Base-by-base conservation (phyloP, 2,329 filamentous ascomycete species). In the Dactylellina cionopaga region DNA sequence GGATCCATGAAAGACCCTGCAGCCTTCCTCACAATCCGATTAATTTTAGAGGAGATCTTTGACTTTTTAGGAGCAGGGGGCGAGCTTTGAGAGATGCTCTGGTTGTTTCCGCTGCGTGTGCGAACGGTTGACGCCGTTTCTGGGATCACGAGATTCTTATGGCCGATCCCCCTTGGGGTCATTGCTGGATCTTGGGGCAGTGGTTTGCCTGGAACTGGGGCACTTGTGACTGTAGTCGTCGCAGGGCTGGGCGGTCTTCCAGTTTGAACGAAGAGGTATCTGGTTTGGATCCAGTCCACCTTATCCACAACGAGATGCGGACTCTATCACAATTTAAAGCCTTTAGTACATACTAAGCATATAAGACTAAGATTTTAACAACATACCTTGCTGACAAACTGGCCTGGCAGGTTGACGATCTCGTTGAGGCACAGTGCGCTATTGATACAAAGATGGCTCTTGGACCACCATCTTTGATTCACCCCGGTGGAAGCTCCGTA, bases 221-320 rank as follows among this genome's bases (percentile, higher is more conserved):
- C 43, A 3, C 4, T 33, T 4, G 41, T 9, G 11, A 19, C 51
- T 5, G 19, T 11, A 15, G 58, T 19, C 9, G 6, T 49, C 3
- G 51, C 13, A n/a, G 19, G 10, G 9, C 6, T 44, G 2, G 54
- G 35, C 2, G 43, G 3, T 29, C 60, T 65, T 11, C 60, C 69
- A 1, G 59, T 73, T 29, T 81, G 76, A 43, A 91, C 87, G 75
- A 96, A 91, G 0, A 97, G 83, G 79, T 96, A 96, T 46, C 92
- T 86, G 25, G 92, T 92, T 78, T 96, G 92, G 69, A 96, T 92
- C 93, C 93, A 97, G 77, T 96, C 89, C 3, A 66, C 46, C 11
- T 60, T 83, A 15, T 86, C 79, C 0, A 97, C 88, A 5, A 97
- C 93, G 47, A 91, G 88, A 62, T 73, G 69, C 3, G 69, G 69